phyloP scores from a whole-genome alignment of 106 monocot species.

The Phalaenopsis equestris region DNA sequence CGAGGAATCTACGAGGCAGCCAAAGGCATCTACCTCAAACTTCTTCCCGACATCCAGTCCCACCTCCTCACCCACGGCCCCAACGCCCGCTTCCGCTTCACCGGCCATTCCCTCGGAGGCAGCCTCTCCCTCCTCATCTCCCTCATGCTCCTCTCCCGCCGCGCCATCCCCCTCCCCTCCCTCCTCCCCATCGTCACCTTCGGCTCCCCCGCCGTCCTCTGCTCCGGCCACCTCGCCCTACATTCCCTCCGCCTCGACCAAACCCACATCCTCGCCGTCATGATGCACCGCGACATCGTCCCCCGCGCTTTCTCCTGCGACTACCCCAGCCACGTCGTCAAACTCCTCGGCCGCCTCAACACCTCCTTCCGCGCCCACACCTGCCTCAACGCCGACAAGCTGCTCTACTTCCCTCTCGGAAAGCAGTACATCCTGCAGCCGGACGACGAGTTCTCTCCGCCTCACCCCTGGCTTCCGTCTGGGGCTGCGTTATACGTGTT shows the following conservation, averaged over 20 bases:
- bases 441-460: slow-evolving; percentile 45
- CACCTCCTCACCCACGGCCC: slow-evolving; percentile 38
- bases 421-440: slow-evolving; percentile 67
- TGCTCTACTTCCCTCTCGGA: slow-evolving; percentile 70
- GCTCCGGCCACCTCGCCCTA: slow-evolving; percentile 43
- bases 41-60: slow-evolving; percentile 50
- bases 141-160: slow-evolving; percentile 60
- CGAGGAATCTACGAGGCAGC: slow-evolving; percentile 98
- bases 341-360: slow-evolving; percentile 63
- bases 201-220: slow-evolving; percentile 77
- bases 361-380: slow-evolving; percentile 54
- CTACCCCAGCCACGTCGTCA: slow-evolving; percentile 59
- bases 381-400: slow-evolving; percentile 62
- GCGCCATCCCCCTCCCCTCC: slow-evolving; percentile 13
- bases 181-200: slow-evolving; percentile 80
- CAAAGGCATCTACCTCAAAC: slow-evolving; percentile 80
- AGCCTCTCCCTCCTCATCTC: slow-evolving; percentile 70
- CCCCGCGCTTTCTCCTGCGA: slow-evolving; percentile 87
- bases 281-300: slow-evolving; percentile 92
- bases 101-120: slow-evolving; percentile 86
- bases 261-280: slow-evolving; percentile 37
- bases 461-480: slow-evolving; percentile 60
- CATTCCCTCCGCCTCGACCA: slow-evolving; percentile 46
- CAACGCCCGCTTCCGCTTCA: slow-evolving; percentile 52
- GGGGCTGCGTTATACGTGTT: slow-evolving; percentile 55